Conservation (phyloP, 2,329 filamentous ascomycete genomes). For the Reticulascus tulasneorum region DNA sequence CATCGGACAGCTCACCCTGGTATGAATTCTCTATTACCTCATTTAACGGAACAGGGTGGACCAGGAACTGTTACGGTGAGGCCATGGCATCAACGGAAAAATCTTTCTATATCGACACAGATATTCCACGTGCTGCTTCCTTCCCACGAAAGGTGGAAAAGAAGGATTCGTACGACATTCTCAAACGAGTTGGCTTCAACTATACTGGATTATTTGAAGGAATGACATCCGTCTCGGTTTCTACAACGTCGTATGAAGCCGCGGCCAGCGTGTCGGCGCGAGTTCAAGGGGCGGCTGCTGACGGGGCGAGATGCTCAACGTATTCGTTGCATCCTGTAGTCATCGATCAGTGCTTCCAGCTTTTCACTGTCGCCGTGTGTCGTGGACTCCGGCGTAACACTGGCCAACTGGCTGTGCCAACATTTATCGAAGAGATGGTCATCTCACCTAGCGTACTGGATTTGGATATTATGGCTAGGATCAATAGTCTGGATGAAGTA, state of each 20-base stretch:
- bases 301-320: too few species aligned
- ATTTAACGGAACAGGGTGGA: conserved; percentile 21
- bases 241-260: conserved; percentile 14
- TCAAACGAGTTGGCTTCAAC: conserved; percentile 23
- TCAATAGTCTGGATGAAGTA: neutral
- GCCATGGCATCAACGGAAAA: conserved; percentile 7
- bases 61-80: conserved; percentile 23
- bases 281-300: too few species aligned
- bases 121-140: neutral
- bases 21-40: conserved; percentile 28
- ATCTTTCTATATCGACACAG: rapidly evolving
- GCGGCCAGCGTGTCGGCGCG: conserved; percentile 13
- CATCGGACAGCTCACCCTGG: conserved; percentile 20
- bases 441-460: neutral
- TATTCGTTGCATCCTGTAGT: conserved; percentile 33
- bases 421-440: conserved; percentile 3
- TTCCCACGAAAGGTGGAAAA: conserved; percentile 17
- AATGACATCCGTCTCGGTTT: conserved; percentile 17
- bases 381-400: conserved; percentile 3
- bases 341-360: conserved; percentile 30
- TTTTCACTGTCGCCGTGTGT: conserved; percentile 19
- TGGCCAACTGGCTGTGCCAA: conserved; percentile 1
- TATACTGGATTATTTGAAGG: conserved; percentile 27
- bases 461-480: neutral
- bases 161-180: conserved; percentile 20